Evolutionary conservation across 176 grass and related monocot species (phyloP), one percentile per base, ranked within the genome.

Genomic region (Calamus simplicifolius): DNA sequence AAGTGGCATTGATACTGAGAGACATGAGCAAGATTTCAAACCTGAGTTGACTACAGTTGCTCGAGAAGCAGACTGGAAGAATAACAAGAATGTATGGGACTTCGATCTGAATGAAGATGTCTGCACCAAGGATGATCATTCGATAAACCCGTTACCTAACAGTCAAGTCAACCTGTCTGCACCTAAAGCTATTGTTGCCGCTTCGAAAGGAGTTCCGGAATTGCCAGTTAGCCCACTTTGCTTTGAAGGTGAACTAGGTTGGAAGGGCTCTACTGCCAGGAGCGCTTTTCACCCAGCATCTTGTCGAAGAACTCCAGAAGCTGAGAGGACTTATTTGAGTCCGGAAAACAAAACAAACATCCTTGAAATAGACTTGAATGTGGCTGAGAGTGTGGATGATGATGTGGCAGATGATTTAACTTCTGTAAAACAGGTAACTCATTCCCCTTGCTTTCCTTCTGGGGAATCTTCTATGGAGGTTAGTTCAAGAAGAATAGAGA

Each of bases 31-130:
- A 51, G 52, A 49, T 66, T 14, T 25, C 31, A 59, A 63, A 50
- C 48, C 68, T 18, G 17, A 58, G 21, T 7, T 49, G 27, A 29
- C 26, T 16, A 10, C 60, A 19, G 19, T 27, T 54, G 16, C 19
- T 55, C 50, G n/a, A 49, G 59, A 69, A 59, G 59, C 28, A n/a
- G 67, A 60, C 59, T 21, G 21, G n/a, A 58, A 49, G 29, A 57
- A 27, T 7, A 56, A 43, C 2, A 29, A 25, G 27, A 72, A 85
- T 38, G 52, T 69, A 28, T 73, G 75, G 43, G 62, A 48, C 29
- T 67, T 90, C 14, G 87, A 90, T 82, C 79, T 85, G 52, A 85
- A 90, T 52, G 67, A 68, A 66, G 72, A 77, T 56, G 69, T 80
- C 43, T 85, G 69, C 50, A 52, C 49, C 0, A 72, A 82, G 52